These are phyloP conservation scores for Diddensiella caesifluorescens DNA, from an alignment of 805 yeast species.

Conservation along the genomic window DNA sequence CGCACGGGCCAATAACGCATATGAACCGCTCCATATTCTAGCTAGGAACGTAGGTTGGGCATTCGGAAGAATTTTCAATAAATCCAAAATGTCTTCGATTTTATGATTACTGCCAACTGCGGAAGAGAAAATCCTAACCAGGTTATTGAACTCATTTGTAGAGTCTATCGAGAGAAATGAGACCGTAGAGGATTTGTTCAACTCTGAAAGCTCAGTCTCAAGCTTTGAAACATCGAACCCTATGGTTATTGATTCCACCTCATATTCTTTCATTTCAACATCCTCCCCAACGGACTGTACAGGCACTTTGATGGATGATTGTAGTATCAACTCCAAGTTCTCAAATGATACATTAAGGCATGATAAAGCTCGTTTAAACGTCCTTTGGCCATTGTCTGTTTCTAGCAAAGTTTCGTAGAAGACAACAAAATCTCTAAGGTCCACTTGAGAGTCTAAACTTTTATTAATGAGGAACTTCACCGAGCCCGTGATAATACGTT, in stretches of 20 bases:
- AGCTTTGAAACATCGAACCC: not conserved
- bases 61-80: constrained; percentile 5
- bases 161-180: constrained; percentile 16
- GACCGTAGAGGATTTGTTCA: constrained; percentile 7
- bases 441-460: constrained; percentile 15
- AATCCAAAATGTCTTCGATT: constrained; percentile 1
- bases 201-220: constrained; percentile 4
- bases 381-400: constrained; percentile 34
- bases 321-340: constrained; percentile 58
- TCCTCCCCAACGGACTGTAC: constrained; percentile 17
- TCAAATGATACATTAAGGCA: constrained; percentile 30
- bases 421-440: constrained; percentile 31
- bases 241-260: constrained; percentile 1
- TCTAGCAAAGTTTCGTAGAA: constrained; percentile 41
- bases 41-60: constrained; percentile 31
- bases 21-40: constrained; percentile 32
- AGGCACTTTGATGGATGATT: constrained; percentile 47
- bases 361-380: constrained; percentile 11
- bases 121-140: constrained; percentile 10
- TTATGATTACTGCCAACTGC: constrained; percentile 2
- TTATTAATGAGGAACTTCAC: constrained; percentile 4
- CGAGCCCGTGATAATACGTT: constrained; percentile 13
- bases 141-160: constrained; percentile 10
- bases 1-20: constrained; percentile 34
- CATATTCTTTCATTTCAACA: constrained; percentile 16